phyloP scores from a whole-genome alignment of 345 rosid genomes.

The Mallotus nudiflorus region DNA sequence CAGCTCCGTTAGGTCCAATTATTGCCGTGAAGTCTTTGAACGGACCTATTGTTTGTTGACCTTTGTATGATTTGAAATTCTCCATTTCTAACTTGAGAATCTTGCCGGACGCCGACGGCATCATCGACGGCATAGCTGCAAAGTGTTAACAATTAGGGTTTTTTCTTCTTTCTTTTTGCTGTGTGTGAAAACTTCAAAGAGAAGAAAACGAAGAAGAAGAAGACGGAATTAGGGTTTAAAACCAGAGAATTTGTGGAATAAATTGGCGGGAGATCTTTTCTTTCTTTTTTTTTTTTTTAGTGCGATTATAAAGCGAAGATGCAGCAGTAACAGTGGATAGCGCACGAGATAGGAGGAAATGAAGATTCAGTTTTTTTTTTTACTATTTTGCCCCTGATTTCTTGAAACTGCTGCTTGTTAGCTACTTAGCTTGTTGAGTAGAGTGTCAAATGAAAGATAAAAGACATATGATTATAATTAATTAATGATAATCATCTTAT shows the following conservation, averaged over 20 bases:
- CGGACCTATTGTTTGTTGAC: conserved; percentile 79
- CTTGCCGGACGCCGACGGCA: conserved; percentile 57
- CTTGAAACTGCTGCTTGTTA: no score
- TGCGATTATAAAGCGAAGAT: no score
- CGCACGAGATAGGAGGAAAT: not conserved
- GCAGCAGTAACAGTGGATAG: not conserved
- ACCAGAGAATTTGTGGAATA: not conserved
- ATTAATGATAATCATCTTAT: no score
- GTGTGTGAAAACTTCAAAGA: not conserved
- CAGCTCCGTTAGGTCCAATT: conserved; percentile 97
- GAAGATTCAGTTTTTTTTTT: not conserved
- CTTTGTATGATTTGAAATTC: conserved; percentile 98
- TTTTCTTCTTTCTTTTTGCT: no score
- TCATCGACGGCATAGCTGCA: conserved; percentile 61
- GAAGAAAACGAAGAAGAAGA: not conserved
- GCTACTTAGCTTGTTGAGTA: no score
- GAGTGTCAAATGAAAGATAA: no score
- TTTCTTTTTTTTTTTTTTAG: conserved; percentile 12
- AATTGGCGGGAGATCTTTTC: conserved; percentile 21
- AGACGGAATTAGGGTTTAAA: not conserved
- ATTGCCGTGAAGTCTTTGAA: conserved; percentile 97
- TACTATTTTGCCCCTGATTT: not conserved
- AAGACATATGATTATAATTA: no score
- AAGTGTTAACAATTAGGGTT: not conserved
- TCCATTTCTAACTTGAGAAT: conserved; percentile 80